These are phyloP conservation scores for Panicum virgatum DNA, from an alignment of 202 grass and related monocot species.

Conservation along the genomic window DNA sequence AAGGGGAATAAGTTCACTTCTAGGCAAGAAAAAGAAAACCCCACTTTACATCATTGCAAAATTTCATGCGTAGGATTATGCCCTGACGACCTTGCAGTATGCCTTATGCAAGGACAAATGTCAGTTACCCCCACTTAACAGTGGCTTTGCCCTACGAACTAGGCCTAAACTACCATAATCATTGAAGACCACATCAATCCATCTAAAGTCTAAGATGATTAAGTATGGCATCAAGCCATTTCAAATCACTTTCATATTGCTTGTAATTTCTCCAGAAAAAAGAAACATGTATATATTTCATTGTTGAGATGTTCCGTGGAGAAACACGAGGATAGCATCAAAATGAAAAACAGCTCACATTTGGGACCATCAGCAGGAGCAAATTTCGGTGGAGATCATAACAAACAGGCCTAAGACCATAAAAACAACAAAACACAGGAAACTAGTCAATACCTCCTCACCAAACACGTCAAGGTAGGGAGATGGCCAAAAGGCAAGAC, in stretches of 20 bases:
- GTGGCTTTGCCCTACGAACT: not conserved
- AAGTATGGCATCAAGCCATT: not conserved
- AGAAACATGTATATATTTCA: not conserved
- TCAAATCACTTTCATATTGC: not conserved
- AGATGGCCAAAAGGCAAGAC: slow-evolving; percentile 92
- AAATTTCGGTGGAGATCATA: not conserved
- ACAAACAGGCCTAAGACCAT: not conserved
- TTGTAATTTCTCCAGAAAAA: not conserved
- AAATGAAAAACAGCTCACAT: not conserved
- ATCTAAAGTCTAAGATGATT: not conserved
- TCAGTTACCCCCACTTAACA: not conserved
- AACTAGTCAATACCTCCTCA: slow-evolving; percentile 79
- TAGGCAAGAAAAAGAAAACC: not conserved
- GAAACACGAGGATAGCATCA: not conserved
- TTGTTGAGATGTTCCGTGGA: too few species aligned
- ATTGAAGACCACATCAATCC: not conserved
- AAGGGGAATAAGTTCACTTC: slow-evolving; percentile 22
- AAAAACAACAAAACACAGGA: not conserved
- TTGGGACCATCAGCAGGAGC: not conserved
- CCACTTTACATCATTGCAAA: not conserved
- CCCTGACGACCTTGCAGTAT: not conserved
- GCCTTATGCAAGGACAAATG: not conserved
- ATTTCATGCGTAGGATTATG: not conserved
- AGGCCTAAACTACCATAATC: not conserved
- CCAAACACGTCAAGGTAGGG: slow-evolving; percentile 89